Evolutionary conservation across 2,329 filamentous ascomycete genomes (phyloP).

Genomic region (Diaporthe batatas): DNA sequence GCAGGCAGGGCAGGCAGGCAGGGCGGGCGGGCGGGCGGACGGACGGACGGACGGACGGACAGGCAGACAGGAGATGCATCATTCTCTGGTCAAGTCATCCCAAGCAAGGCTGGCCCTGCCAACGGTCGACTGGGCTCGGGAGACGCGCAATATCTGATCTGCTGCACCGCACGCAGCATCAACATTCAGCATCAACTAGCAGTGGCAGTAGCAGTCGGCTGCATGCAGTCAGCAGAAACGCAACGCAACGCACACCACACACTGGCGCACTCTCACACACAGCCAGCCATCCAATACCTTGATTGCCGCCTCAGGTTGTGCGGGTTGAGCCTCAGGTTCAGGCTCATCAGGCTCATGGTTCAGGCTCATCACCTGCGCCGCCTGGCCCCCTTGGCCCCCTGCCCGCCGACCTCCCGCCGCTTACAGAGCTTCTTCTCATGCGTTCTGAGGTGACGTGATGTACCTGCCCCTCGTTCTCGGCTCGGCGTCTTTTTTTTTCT

Average conservation of each 20-base stretch:
- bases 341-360: neutral
- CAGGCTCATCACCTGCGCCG: neutral
- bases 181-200: neutral
- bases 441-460: constrained; percentile 16
- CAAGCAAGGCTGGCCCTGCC: constrained; percentile 1
- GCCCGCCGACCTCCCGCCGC: neutral
- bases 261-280: neutral
- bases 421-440: constrained; percentile 16
- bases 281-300: constrained; percentile 17
- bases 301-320: constrained; percentile 20
- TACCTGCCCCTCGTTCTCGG: constrained; percentile 26
- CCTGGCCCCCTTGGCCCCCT: neutral
- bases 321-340: neutral
- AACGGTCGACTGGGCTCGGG: neutral
- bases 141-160: constrained; percentile 2
- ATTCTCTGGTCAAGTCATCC: neutral
- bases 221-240: constrained; percentile 30
- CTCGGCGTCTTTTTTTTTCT: neutral
- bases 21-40: too few species aligned
- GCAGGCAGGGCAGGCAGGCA: too few species aligned
- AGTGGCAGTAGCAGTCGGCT: constrained; percentile 1
- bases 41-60: too few species aligned
- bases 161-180: too few species aligned
- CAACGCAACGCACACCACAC: constrained; percentile 29
- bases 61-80: too few species aligned